Percentiles rank a stretch among this genome's conserved stretches.
Evolutionary conservation across 2,329 filamentous ascomycete genomes (phyloP).

Genomic region (Anisogramma anomala): DNA sequence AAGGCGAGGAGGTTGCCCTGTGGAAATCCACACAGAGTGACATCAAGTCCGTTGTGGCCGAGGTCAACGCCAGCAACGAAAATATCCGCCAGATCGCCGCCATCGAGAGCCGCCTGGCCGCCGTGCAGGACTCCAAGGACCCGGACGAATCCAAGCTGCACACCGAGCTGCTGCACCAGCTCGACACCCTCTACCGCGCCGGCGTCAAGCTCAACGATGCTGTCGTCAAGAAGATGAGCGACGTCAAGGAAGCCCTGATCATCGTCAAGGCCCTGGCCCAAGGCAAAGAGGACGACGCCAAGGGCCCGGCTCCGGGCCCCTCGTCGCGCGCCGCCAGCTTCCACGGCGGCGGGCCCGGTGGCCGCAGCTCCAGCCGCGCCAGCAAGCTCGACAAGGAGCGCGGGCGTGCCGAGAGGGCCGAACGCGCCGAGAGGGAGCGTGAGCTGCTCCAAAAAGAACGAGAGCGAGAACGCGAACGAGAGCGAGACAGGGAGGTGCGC

Average conservation of each 20-base stretch:
- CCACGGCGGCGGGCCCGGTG: conserved; percentile 4
- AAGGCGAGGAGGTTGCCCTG: conserved; percentile 31
- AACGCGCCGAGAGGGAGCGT: conserved; percentile 14
- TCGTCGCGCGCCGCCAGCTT: conserved; percentile 17
- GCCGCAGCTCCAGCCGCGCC: conserved; percentile 12
- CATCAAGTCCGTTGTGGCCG: conserved; percentile 24
- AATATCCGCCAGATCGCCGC: conserved; percentile 27
- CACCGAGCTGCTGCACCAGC: conserved; percentile 16
- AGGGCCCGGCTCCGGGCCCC: conserved; percentile 19
- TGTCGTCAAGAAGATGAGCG: conserved; percentile 20
- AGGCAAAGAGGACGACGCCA: conserved; percentile 28
- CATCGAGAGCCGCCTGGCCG: conserved; percentile 29
- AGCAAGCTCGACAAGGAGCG: conserved; percentile 16
- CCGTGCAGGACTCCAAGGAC: conserved; percentile 24
- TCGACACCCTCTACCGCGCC: conserved; percentile 22
- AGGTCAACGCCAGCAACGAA: conserved; percentile 30
- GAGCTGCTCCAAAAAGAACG: conserved; percentile 9
- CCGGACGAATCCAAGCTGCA: conserved; percentile 22
- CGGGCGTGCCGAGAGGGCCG: conserved; percentile 18
- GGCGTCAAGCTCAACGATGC: conserved; percentile 25
- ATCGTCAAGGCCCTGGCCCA: conserved; percentile 30
- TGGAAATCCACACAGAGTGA: conserved; percentile 31
- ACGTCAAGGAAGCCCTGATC: conserved; percentile 27
- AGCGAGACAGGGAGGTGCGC: conserved; percentile 17
- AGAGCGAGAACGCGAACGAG: conserved; percentile 6